These are phyloP conservation scores for Fusarium penzigii DNA, from an alignment of 2,329 filamentous ascomycete genomes.

Conservation along the genomic window DNA sequence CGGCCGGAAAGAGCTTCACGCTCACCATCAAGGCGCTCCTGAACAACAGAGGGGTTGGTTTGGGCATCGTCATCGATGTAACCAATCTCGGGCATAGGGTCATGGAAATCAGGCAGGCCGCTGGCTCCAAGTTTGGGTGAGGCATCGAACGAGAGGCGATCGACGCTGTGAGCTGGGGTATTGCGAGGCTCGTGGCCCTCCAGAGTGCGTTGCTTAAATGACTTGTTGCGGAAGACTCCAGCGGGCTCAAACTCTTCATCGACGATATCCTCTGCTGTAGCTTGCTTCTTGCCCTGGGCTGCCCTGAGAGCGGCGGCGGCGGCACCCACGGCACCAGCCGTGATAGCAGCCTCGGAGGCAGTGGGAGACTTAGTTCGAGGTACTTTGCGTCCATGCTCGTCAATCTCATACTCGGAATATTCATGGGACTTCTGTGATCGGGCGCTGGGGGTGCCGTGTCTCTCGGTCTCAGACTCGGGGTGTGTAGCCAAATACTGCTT, in stretches of 20 bases:
- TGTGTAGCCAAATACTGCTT: constrained; percentile 44
- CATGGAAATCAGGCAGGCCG: constrained; percentile 66
- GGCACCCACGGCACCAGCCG: constrained; percentile 55
- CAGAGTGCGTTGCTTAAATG: constrained; percentile 66
- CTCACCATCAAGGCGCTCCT: constrained; percentile 66
- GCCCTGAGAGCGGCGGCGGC: constrained; percentile 54
- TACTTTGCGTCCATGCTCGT: constrained; percentile 59
- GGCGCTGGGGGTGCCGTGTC: constrained; percentile 41
- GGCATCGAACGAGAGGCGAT: constrained; percentile 56
- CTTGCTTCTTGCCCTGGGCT: constrained; percentile 48
- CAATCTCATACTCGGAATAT: constrained; percentile 57
- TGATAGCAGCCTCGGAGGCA: constrained; percentile 58
- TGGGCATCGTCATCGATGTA: constrained; percentile 68
- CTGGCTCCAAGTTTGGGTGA: constrained; percentile 64
- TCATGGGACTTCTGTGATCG: constrained; percentile 45
- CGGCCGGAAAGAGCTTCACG: constrained; percentile 56
- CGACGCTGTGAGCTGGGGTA: constrained; percentile 60
- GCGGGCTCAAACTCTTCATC: constrained; percentile 46
- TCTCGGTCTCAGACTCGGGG: constrained; percentile 41
- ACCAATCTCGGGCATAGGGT: constrained; percentile 78
- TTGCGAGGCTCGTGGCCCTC: constrained; percentile 56
- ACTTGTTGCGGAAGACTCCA: constrained; percentile 61
- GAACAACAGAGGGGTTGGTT: constrained; percentile 83
- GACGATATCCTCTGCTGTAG: constrained; percentile 34
- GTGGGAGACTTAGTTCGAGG: constrained; percentile 51